These are phyloP conservation scores for Chrysopogon serrulatus DNA, from an alignment of 176 grass and related monocot species.

Conservation along the genomic window DNA sequence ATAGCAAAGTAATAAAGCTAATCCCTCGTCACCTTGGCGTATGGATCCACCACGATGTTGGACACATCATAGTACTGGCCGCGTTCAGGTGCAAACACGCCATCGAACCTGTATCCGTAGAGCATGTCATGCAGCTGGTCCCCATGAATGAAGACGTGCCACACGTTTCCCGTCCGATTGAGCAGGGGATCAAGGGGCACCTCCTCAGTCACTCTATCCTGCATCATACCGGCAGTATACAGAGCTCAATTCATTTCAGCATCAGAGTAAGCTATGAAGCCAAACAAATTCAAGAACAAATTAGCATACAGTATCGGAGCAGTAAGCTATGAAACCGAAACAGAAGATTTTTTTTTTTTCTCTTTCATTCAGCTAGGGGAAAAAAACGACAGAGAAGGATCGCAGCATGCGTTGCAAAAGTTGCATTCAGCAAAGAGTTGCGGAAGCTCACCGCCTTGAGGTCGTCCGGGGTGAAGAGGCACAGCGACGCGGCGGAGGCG, in stretches of 20 bases:
- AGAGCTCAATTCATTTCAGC: not conserved
- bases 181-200: slow-evolving; percentile 52
- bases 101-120: slow-evolving; percentile 87
- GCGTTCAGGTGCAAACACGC: slow-evolving; percentile 45
- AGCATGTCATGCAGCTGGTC: slow-evolving; percentile 55
- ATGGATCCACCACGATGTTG: slow-evolving; percentile 73
- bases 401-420: not conserved
- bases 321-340: not conserved
- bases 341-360: not conserved
- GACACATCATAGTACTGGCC: slow-evolving; percentile 64
- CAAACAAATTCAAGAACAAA: not conserved
- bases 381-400: not conserved
- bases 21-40: slow-evolving; percentile 69
- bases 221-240: not conserved
- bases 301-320: not conserved
- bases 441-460: slow-evolving; percentile 43
- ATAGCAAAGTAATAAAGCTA: not conserved
- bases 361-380: not conserved
- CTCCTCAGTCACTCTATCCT: slow-evolving; percentile 65
- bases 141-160: slow-evolving; percentile 73
- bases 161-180: slow-evolving; percentile 69
- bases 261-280: too few species aligned
- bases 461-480: slow-evolving; percentile 70
- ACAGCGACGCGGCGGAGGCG: slow-evolving; percentile 61
- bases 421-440: not conserved